A percentile compares a stretch with the other conserved stretches of the same genome.
Evolutionary conservation across 257 asterid species (phyloP).

Genomic region (Misopates orontium): DNA sequence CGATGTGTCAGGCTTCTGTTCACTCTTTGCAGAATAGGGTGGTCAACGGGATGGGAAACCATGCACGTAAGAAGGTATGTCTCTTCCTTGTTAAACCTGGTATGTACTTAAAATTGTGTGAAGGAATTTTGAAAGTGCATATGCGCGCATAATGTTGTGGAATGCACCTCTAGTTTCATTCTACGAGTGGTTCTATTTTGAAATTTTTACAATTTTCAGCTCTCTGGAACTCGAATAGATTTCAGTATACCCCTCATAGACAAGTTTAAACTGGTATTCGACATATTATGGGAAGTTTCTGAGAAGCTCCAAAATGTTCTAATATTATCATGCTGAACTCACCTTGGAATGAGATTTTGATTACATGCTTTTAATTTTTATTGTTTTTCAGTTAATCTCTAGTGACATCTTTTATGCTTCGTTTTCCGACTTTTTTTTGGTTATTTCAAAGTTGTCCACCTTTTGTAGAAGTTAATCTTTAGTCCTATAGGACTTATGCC

Average conservation of each 20-base stretch:
- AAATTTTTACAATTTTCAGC: no score
- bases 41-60: slow-evolving; percentile 36
- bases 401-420: not conserved
- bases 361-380: not conserved
- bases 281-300: no score
- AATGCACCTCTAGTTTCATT: no score
- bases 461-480: not conserved
- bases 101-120: slow-evolving; percentile 6
- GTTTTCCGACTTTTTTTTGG: not conserved
- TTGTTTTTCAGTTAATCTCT: not conserved
- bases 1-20: slow-evolving; percentile 33
- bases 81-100: slow-evolving; percentile 21
- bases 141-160: not conserved
- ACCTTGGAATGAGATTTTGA: no score
- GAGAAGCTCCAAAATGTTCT: no score
- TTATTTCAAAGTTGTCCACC: not conserved
- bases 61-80: slow-evolving; percentile 44
- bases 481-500: not conserved
- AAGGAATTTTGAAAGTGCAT: not conserved
- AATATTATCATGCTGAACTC: no score
- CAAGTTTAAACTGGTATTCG: no score
- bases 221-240: no score
- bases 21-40: slow-evolving; percentile 39
- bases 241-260: no score
- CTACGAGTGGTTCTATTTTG: no score